Percentiles rank a stretch among this genome's conserved stretches.
These are phyloP conservation scores for Dillenia suffruticosa DNA, from an alignment of 164 flowering plant species.

Conservation along the genomic window DNA sequence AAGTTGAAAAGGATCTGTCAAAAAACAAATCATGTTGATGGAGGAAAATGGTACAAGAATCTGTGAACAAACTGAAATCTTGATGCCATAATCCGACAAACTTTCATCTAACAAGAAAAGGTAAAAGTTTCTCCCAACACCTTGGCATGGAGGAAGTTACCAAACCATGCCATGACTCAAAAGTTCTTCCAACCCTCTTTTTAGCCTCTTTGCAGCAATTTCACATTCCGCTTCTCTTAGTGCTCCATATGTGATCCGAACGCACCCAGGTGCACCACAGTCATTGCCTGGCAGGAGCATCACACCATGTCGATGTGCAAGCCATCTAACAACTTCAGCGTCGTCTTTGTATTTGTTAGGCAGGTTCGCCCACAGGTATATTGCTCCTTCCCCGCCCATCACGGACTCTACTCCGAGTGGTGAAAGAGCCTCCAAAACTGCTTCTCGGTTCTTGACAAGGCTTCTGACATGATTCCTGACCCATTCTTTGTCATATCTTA, in stretches of 20 bases:
- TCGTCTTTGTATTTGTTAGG: conserved; percentile 65
- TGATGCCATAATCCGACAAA: too few species aligned
- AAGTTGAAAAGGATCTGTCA: too few species aligned
- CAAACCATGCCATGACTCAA: conserved; percentile 68
- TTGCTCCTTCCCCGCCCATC: conserved; percentile 98
- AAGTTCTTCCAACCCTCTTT: conserved; percentile 71
- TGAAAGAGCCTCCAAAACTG: conserved; percentile 66
- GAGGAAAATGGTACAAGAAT: too few species aligned
- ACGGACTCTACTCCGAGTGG: conserved; percentile 75
- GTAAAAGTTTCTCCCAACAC: too few species aligned
- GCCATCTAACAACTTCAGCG: conserved; percentile 75
- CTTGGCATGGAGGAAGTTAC: conserved; percentile 5
- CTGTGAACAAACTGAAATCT: too few species aligned
- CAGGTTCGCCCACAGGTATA: conserved; percentile 90
- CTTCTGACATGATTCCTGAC: conserved; percentile 65
- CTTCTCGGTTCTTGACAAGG: conserved; percentile 63
- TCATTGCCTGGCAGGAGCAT: conserved; percentile 82
- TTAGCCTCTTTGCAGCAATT: conserved; percentile 66
- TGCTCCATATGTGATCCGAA: conserved; percentile 89
- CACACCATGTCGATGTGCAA: conserved; percentile 61
- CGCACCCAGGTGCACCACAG: conserved; percentile 70
- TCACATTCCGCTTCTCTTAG: conserved; percentile 53
- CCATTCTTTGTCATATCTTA: conserved; percentile 83
- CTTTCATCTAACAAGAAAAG: too few species aligned
- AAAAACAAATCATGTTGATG: too few species aligned